A percentile compares a stretch with the other conserved stretches of the same genome.
Evolutionary conservation across 1,284 basidiomycete genomes (phyloP).

Genomic region (Cerioporus squamosus): DNA sequence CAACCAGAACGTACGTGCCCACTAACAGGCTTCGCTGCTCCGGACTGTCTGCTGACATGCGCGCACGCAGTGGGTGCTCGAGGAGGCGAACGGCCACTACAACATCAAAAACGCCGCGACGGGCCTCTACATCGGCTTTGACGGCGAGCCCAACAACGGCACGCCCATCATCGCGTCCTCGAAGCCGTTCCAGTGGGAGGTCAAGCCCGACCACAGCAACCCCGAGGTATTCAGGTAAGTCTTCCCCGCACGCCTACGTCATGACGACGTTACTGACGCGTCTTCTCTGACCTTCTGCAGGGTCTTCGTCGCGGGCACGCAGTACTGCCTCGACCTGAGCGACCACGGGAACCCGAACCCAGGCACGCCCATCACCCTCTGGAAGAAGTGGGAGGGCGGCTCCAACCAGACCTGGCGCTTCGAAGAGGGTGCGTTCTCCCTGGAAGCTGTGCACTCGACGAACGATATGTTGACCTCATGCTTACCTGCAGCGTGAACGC

Average conservation of each 20-base stretch:
- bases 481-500: no score
- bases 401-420: slow-evolving; percentile 32
- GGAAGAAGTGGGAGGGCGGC: slow-evolving; percentile 30
- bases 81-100: slow-evolving; percentile 39
- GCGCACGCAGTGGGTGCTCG: slow-evolving; percentile 46
- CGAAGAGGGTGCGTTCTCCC: slow-evolving; percentile 26
- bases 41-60: not conserved
- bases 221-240: slow-evolving; percentile 14
- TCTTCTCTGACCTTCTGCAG: slow-evolving; percentile 6
- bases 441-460: no score
- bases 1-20: slow-evolving; percentile 50
- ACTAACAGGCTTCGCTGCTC: not conserved
- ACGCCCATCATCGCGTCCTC: slow-evolving; percentile 39
- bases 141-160: slow-evolving; percentile 34
- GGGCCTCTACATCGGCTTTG: slow-evolving; percentile 43
- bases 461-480: no score
- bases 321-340: slow-evolving; percentile 28
- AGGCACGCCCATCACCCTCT: slow-evolving; percentile 30
- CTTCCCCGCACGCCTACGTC: not conserved
- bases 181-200: slow-evolving; percentile 32
- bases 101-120: slow-evolving; percentile 42
- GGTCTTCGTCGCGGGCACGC: slow-evolving; percentile 26
- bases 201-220: slow-evolving; percentile 24
- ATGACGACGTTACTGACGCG: not conserved
- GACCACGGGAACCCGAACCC: slow-evolving; percentile 32